These are phyloP conservation scores for Penicillium sclerotiorum DNA, from an alignment of 2,329 filamentous ascomycete genomes.

Conservation along the genomic window DNA sequence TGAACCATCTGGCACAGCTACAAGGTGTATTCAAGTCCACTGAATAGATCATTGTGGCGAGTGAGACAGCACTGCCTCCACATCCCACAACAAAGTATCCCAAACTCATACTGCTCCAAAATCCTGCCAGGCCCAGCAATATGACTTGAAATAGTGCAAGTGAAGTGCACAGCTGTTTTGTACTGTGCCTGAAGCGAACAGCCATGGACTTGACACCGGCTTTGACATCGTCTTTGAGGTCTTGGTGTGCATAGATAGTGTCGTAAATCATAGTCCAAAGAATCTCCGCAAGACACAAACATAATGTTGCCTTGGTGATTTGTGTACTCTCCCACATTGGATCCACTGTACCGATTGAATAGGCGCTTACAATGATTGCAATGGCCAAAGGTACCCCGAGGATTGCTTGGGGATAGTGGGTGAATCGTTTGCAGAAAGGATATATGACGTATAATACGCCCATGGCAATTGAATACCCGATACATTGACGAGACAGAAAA, in stretches of 20 bases:
- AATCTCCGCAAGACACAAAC: background rate
- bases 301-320: background rate
- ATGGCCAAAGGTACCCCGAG: conserved; percentile 57
- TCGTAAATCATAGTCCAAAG: conserved; percentile 2
- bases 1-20: conserved; percentile 1
- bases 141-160: background rate
- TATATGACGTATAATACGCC: conserved; percentile 70
- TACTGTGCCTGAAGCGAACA: background rate
- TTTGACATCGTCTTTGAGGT: background rate
- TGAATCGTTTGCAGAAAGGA: conserved; percentile 81
- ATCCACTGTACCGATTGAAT: background rate
- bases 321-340: background rate
- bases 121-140: background rate
- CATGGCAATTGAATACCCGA: conserved; percentile 43
- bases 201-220: conserved; percentile 3
- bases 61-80: background rate
- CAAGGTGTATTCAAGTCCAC: background rate
- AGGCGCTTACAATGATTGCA: background rate
- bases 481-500: conserved; percentile 67
- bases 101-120: background rate
- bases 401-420: conserved; percentile 83
- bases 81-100: background rate
- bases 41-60: background rate
- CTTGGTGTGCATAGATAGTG: conserved; percentile 2
- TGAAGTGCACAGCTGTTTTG: background rate